These are phyloP conservation scores for Umbelopsis isabellina DNA, from an alignment of 192 early-diverging fungal species.

Conservation along the genomic window DNA sequence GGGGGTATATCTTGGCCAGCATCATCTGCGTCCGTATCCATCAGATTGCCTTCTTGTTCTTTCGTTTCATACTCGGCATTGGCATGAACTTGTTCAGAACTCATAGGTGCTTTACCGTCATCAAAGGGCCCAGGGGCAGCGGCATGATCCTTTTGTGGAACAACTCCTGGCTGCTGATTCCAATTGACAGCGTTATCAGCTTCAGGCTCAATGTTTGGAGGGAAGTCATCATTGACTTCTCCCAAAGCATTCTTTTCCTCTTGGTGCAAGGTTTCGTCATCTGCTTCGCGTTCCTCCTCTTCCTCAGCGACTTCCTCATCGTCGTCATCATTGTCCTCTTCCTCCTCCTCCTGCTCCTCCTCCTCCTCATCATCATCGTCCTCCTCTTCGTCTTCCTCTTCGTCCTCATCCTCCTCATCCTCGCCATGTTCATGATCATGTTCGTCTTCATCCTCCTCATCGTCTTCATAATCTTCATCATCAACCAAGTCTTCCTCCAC, in stretches of 20 bases:
- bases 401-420: neutral
- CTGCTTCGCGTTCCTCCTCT: neutral
- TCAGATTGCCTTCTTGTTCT: neutral
- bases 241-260: neutral
- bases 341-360: neutral
- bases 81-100: neutral
- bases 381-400: neutral
- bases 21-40: neutral
- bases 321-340: neutral
- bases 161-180: neutral
- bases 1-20: neutral
- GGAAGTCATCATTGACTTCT: neutral
- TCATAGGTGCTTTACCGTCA: neutral
- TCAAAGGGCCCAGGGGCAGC: neutral
- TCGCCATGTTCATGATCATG: neutral
- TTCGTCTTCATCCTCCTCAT: slow-evolving; percentile 14
- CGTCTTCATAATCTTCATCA: neutral
- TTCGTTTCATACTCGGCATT: neutral
- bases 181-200: neutral
- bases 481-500: slow-evolving; percentile 13
- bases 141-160: no score
- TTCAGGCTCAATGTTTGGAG: neutral
- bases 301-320: neutral
- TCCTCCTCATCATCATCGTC: slow-evolving; percentile 10
- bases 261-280: neutral